Conservation (phyloP, 1,284 basidiomycete genomes). For the Cryptococcus deneoformans region DNA sequence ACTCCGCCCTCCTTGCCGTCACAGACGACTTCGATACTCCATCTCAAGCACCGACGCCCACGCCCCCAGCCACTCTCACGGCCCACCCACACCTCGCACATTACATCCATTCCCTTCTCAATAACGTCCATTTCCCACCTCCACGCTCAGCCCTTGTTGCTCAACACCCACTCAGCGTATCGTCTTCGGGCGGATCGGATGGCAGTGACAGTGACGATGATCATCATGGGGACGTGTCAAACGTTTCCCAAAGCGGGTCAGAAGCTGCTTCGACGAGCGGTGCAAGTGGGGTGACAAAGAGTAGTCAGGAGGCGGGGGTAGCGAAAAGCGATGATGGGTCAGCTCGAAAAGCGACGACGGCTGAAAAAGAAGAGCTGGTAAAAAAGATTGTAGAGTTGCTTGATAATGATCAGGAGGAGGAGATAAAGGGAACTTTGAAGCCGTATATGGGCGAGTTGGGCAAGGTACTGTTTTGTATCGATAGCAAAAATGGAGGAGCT, state of each 20-base stretch:
- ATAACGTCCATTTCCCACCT: slow-evolving; percentile 21
- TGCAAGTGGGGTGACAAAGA: neutral
- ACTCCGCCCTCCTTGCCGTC: neutral
- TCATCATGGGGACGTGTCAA: neutral
- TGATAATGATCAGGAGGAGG: slow-evolving; percentile 77
- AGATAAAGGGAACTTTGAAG: slow-evolving; percentile 70
- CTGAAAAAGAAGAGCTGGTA: slow-evolving; percentile 55
- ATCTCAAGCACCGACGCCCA: slow-evolving; percentile 8
- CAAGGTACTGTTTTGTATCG: slow-evolving; percentile 53
- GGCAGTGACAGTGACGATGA: slow-evolving; percentile 25
- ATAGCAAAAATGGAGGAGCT: neutral
- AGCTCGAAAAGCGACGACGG: neutral
- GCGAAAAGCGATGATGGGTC: neutral
- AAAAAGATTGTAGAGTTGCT: slow-evolving; percentile 68
- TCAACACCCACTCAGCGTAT: slow-evolving; percentile 45
- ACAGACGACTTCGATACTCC: neutral
- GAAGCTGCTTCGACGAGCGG: neutral
- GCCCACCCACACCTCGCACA: slow-evolving; percentile 41
- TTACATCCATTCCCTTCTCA: slow-evolving; percentile 41
- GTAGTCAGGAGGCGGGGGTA: neutral
- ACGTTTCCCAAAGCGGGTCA: neutral
- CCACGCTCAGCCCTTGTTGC: slow-evolving; percentile 9
- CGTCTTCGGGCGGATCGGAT: slow-evolving; percentile 43
- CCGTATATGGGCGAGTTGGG: slow-evolving; percentile 68
- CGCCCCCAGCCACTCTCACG: slow-evolving; percentile 23